Conservation (phyloP, 2,329 filamentous ascomycete genomes). For the Leptodontidium sp. region DNA sequence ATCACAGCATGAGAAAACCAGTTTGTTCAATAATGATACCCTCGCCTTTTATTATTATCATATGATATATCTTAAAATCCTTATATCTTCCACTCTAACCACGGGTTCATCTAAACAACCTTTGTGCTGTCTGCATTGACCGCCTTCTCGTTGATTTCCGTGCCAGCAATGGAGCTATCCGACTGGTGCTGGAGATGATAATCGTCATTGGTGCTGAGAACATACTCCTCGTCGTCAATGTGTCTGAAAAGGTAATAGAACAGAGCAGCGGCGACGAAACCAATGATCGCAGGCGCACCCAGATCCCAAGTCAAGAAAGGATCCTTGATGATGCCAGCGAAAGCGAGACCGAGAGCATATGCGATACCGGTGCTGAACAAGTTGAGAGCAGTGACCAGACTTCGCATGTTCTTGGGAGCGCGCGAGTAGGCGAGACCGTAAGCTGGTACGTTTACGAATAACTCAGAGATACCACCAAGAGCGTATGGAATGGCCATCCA, state of each 20-base stretch:
- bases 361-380: slow-evolving; percentile 57
- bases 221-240: slow-evolving; percentile 57
- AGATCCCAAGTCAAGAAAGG: slow-evolving; percentile 60
- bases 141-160: slow-evolving; percentile 7
- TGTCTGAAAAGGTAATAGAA: slow-evolving; percentile 58
- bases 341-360: slow-evolving; percentile 55
- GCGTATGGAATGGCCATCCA: slow-evolving; percentile 64
- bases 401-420: slow-evolving; percentile 60
- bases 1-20: too few relatives aligned
- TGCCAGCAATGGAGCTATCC: slow-evolving; percentile 2
- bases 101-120: background rate
- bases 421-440: slow-evolving; percentile 61
- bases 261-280: slow-evolving; percentile 52
- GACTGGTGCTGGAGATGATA: slow-evolving; percentile 8
- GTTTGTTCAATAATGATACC: background rate
- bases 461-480: slow-evolving; percentile 57
- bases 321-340: slow-evolving; percentile 56
- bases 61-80: background rate
- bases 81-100: background rate
- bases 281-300: slow-evolving; percentile 56
- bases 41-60: background rate
- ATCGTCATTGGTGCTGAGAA: slow-evolving; percentile 49
- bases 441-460: slow-evolving; percentile 61
- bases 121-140: background rate
- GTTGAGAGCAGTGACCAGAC: slow-evolving; percentile 59